Percentiles rank a stretch among this genome's conserved stretches.
Evolutionary conservation across 1,284 basidiomycete species (phyloP).

Genomic region (Fereydounia khargensis): DNA sequence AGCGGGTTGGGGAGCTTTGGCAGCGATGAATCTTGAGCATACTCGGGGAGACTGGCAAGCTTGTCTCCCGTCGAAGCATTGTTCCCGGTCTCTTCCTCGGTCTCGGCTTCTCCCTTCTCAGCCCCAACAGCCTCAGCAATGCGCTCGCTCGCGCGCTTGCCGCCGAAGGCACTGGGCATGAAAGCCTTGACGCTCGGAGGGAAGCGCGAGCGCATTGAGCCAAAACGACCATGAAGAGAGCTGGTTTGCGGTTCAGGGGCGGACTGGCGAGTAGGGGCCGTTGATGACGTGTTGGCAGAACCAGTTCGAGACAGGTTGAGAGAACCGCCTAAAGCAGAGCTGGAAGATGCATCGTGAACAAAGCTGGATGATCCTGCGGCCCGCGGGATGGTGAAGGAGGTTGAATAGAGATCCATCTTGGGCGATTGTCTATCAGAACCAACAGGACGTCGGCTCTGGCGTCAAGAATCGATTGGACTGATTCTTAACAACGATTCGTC

Average conservation of each 20-base stretch:
- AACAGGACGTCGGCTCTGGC: too few relatives aligned
- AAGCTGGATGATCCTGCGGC: slow-evolving; percentile 20
- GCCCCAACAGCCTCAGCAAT: slow-evolving; percentile 45
- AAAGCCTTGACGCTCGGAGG: slow-evolving; percentile 52
- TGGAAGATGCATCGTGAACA: slow-evolving; percentile 13
- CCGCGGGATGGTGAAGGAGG: slow-evolving; percentile 46
- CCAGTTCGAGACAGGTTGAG: slow-evolving; percentile 3
- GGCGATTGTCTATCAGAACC: too few relatives aligned
- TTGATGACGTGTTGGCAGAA: slow-evolving; percentile 1
- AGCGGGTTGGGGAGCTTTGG: slow-evolving; percentile 6
- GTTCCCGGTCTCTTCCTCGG: neutral
- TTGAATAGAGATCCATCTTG: slow-evolving; percentile 47
- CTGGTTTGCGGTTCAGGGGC: slow-evolving; percentile 30
- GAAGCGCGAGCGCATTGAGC: slow-evolving; percentile 50
- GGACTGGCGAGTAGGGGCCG: slow-evolving; percentile 2
- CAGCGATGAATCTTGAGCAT: neutral
- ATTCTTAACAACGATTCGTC: neutral
- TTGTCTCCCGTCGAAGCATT: neutral
- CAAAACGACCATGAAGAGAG: slow-evolving; percentile 35
- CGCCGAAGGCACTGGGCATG: slow-evolving; percentile 50
- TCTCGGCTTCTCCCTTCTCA: slow-evolving; percentile 34
- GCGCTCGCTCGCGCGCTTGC: slow-evolving; percentile 46
- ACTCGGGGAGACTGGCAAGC: neutral
- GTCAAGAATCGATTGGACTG: neutral
- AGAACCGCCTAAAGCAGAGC: slow-evolving; percentile 4